Percentiles rank a stretch among this genome's conserved stretches.
Conservation (phyloP, 805 yeast genomes). For the Saccharomycopsis guyanensis region DNA sequence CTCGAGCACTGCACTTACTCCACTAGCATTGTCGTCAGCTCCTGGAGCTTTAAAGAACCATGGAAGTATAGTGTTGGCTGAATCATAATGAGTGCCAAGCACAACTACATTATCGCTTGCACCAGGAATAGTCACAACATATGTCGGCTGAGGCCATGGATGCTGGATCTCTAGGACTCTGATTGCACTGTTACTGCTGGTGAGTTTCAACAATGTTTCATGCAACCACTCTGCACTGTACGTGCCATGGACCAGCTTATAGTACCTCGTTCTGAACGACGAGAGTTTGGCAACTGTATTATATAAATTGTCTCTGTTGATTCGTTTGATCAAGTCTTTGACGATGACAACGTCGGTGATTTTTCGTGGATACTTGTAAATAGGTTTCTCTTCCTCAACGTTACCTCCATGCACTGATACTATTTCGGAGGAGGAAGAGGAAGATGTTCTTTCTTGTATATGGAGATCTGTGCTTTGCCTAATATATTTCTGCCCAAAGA, state of each 20-base stretch:
- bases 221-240: slow-evolving; percentile 67
- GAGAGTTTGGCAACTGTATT: slow-evolving; percentile 52
- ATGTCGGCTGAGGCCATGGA: slow-evolving; percentile 71
- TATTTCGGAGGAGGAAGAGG: too few species aligned
- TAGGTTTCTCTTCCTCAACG: too few species aligned
- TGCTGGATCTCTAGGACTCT: slow-evolving; percentile 41
- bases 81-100: slow-evolving; percentile 87
- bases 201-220: slow-evolving; percentile 33
- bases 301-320: slow-evolving; percentile 42
- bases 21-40: slow-evolving; percentile 92
- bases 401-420: too few species aligned
- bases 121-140: slow-evolving; percentile 61
- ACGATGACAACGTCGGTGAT: slow-evolving; percentile 35
- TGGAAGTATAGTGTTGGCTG: slow-evolving; percentile 69
- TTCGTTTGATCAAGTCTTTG: slow-evolving; percentile 32
- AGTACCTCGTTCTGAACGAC: slow-evolving; percentile 68
- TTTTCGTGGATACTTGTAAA: slow-evolving; percentile 49
- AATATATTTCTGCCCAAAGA: too few species aligned
- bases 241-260: slow-evolving; percentile 62
- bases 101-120: slow-evolving; percentile 41
- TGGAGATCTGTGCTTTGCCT: too few species aligned
- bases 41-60: slow-evolving; percentile 73
- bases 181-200: slow-evolving; percentile 23
- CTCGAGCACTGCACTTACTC: slow-evolving; percentile 72
- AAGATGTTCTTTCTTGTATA: too few species aligned